Conservation (phyloP, 2,329 filamentous ascomycete genomes). For the Trichoderma asperellum region DNA sequence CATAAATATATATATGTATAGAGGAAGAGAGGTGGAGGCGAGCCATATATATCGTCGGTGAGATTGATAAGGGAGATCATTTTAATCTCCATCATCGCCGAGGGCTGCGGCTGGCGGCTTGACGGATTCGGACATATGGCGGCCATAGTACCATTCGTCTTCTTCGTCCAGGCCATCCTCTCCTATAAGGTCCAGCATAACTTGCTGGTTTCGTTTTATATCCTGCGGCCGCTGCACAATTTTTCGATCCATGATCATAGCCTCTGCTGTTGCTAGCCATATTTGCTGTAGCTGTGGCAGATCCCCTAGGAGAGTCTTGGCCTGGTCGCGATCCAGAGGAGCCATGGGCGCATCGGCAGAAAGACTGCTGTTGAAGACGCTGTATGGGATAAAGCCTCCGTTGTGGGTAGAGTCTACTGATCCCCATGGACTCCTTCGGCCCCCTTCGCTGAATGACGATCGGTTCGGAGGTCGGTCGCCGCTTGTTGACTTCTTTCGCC, state of each 20-base stretch:
- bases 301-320: slow-evolving; percentile 56
- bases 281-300: slow-evolving; percentile 62
- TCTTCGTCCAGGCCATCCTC: slow-evolving; percentile 63
- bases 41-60: background rate
- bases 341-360: slow-evolving; percentile 66
- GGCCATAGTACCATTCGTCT: slow-evolving; percentile 67
- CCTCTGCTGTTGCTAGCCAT: slow-evolving; percentile 66
- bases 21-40: background rate
- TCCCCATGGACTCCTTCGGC: slow-evolving; percentile 37
- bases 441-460: slow-evolving; percentile 35
- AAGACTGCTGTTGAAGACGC: slow-evolving; percentile 63
- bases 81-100: slow-evolving; percentile 53
- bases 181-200: slow-evolving; percentile 66
- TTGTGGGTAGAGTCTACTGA: slow-evolving; percentile 40
- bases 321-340: slow-evolving; percentile 54
- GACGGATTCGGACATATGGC: slow-evolving; percentile 57
- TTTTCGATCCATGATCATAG: slow-evolving; percentile 61
- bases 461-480: slow-evolving; percentile 34
- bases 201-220: slow-evolving; percentile 65
- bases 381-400: slow-evolving; percentile 42
- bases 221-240: slow-evolving; percentile 62
- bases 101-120: slow-evolving; percentile 55
- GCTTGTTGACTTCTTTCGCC: slow-evolving; percentile 60
- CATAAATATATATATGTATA: slow-evolving; percentile 4
- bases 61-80: background rate